Conservation (phyloP, 129 eudicot species). For the Apium graveolens region DNA sequence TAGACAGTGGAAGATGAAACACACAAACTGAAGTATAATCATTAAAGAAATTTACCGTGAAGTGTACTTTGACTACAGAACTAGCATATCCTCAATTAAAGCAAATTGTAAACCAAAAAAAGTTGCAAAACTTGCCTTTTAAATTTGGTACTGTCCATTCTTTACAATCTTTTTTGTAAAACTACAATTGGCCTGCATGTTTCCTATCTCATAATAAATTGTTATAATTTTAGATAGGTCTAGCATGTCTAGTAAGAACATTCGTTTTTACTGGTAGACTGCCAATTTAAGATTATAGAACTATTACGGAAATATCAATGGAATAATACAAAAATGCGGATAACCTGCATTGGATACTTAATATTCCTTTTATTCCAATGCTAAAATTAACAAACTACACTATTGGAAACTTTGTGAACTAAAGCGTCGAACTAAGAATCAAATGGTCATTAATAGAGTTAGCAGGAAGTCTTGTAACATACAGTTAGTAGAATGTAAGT, state of each 20-base stretch:
- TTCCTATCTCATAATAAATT: not conserved
- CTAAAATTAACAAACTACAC: not conserved
- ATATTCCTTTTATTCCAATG: too few species aligned
- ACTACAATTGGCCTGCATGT: constrained; percentile 63
- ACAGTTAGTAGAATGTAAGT: not conserved
- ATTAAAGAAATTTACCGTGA: not conserved
- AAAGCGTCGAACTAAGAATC: not conserved
- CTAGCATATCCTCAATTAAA: not conserved
- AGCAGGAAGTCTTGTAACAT: not conserved
- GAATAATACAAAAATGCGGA: not conserved
- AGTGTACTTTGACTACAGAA: not conserved
- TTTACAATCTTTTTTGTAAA: constrained; percentile 63
- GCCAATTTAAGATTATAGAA: not conserved
- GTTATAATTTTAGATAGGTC: not conserved
- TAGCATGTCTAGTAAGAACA: not conserved
- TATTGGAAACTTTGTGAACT: not conserved
- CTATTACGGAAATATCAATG: not conserved
- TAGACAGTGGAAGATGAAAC: not conserved
- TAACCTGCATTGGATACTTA: not conserved
- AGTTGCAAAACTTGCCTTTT: constrained; percentile 34
- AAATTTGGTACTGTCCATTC: constrained; percentile 71
- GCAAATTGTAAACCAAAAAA: not conserved
- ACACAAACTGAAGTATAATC: not conserved
- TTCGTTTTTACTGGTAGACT: not conserved
- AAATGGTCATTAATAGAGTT: not conserved